These are phyloP conservation scores for Aspergillus ostianus DNA, from an alignment of 495 filamentous ascomycete genomes.

Conservation along the genomic window DNA sequence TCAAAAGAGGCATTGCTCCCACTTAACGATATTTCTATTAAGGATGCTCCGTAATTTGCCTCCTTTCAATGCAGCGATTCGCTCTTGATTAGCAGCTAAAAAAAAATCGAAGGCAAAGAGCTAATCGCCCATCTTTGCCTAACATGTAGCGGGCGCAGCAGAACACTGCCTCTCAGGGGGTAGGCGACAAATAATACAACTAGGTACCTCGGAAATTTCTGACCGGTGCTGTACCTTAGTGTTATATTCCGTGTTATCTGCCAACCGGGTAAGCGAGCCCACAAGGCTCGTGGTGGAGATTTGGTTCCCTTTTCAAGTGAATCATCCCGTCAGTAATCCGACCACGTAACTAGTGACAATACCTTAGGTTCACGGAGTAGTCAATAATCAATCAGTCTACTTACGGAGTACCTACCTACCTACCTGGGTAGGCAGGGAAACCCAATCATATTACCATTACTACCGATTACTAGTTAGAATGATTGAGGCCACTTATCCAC, in stretches of 20 bases:
- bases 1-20: not conserved
- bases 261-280: conserved; percentile 15
- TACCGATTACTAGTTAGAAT: not conserved
- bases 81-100: not conserved
- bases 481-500: not conserved
- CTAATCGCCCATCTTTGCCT: conserved; percentile 2
- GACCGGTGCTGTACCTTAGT: no score
- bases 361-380: no score
- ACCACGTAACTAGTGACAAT: no score
- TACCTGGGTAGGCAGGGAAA: not conserved
- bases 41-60: not conserved
- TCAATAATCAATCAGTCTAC: no score
- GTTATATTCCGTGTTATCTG: no score
- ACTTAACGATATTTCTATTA: not conserved
- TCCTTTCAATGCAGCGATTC: not conserved
- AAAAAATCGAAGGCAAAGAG: not conserved
- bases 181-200: no score
- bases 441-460: no score
- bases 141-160: conserved; percentile 14
- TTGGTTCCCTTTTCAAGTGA: no score
- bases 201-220: no score
- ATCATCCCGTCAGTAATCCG: no score
- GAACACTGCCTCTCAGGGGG: not conserved
- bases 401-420: no score
- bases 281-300: conserved; percentile 9